Conservation (phyloP, 1,139 yeast genomes). For the Insectozyma bohioensis region DNA sequence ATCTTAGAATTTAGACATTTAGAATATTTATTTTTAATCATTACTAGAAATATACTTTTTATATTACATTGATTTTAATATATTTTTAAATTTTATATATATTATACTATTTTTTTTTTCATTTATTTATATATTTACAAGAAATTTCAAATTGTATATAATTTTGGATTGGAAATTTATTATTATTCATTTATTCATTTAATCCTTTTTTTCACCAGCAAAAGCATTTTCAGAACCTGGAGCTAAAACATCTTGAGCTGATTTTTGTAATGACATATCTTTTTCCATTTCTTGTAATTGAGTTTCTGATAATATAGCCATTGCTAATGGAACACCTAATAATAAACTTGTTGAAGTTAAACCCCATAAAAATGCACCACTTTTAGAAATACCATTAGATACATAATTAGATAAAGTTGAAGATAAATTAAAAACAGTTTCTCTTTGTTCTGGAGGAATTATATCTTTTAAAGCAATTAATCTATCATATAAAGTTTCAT, state of each 20-base stretch:
- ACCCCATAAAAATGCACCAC: conserved; percentile 83
- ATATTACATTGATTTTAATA: too few relatives aligned
- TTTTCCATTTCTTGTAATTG: conserved; percentile 93
- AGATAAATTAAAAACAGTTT: conserved; percentile 36
- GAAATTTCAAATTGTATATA: too few relatives aligned
- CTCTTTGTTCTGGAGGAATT: conserved; percentile 85
- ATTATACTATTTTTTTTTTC: neutral
- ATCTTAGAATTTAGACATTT: neutral
- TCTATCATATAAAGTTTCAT: conserved; percentile 86
- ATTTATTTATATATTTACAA: conserved; percentile 8
- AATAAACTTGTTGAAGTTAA: conserved; percentile 80
- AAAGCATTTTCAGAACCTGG: conserved; percentile 67
- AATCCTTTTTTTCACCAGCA: conserved; percentile 25
- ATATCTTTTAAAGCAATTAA: conserved; percentile 88
- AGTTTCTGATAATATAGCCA: conserved; percentile 88
- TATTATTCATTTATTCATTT: neutral
- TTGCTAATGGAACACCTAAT: conserved; percentile 88
- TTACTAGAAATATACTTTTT: neutral
- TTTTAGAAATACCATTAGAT: conserved; percentile 49
- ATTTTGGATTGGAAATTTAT: too few relatives aligned
- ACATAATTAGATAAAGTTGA: conserved; percentile 37
- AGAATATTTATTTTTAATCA: too few relatives aligned
- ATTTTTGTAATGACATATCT: conserved; percentile 83
- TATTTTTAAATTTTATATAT: too few relatives aligned
- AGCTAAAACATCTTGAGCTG: conserved; percentile 80